Evolutionary conservation across 805 yeast genomes (phyloP).

Genomic region (Candida bentonensis): DNA sequence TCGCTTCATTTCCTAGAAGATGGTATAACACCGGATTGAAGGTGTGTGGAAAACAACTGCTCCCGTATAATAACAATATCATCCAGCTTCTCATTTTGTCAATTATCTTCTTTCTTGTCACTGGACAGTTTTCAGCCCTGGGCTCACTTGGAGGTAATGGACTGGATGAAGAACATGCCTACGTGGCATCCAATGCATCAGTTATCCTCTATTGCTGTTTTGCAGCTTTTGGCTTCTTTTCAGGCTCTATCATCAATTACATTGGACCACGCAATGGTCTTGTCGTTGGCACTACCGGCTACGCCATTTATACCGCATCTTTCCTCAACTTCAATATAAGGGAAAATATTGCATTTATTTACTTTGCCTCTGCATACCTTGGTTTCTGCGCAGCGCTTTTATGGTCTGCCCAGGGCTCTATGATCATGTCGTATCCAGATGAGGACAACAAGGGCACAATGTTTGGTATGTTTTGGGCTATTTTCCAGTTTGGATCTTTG

Average conservation of each 20-base stretch:
- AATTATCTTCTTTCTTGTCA: constrained; percentile 34
- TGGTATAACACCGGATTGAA: constrained; percentile 15
- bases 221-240: constrained; percentile 43
- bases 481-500: constrained; percentile 48
- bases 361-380: constrained; percentile 42
- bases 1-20: background rate
- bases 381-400: constrained; percentile 41
- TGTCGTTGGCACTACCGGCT: constrained; percentile 33
- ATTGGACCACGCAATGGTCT: constrained; percentile 32
- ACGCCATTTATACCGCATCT: constrained; percentile 32
- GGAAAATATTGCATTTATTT: constrained; percentile 35
- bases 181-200: constrained; percentile 32
- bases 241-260: constrained; percentile 39
- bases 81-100: constrained; percentile 33
- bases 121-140: constrained; percentile 39
- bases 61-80: constrained; percentile 26
- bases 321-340: constrained; percentile 30
- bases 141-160: constrained; percentile 38
- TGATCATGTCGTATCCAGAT: constrained; percentile 41
- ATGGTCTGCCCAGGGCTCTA: constrained; percentile 48
- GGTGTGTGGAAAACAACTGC: constrained; percentile 17
- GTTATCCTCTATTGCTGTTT: constrained; percentile 42
- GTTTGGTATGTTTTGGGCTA: constrained; percentile 44
- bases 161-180: background rate
- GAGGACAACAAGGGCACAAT: constrained; percentile 40